phyloP scores from a whole-genome alignment of 2,329 filamentous ascomycete species.

The Claviceps arundinis region DNA sequence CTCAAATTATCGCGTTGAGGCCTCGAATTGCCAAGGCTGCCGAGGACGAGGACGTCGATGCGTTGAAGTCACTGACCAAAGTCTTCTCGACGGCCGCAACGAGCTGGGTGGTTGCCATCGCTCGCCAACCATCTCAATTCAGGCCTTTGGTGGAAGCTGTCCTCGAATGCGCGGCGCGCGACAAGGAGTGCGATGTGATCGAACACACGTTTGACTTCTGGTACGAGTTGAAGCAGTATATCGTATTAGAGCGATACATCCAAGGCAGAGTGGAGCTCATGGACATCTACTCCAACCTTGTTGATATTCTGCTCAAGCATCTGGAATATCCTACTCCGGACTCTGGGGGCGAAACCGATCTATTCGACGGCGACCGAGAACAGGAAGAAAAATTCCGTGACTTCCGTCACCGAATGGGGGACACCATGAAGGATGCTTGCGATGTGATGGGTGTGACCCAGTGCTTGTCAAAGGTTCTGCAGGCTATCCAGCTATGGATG shows the following conservation, averaged over 20 bases:
- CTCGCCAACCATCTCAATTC: slow-evolving; percentile 70
- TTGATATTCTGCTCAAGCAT: slow-evolving; percentile 85
- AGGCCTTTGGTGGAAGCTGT: slow-evolving; percentile 76
- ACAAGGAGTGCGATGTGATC: slow-evolving; percentile 82
- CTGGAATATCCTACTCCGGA: slow-evolving; percentile 76
- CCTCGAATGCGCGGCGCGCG: slow-evolving; percentile 78
- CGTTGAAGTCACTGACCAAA: slow-evolving; percentile 77
- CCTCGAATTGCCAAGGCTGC: slow-evolving; percentile 65
- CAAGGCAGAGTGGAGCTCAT: slow-evolving; percentile 63
- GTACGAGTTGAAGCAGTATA: slow-evolving; percentile 96
- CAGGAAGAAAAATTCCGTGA: slow-evolving; percentile 94
- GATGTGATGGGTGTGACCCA: slow-evolving; percentile 90
- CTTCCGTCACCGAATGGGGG: slow-evolving; percentile 94
- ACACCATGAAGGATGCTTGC: slow-evolving; percentile 93
- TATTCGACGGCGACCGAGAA: slow-evolving; percentile 92
- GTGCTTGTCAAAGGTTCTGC: slow-evolving; percentile 78
- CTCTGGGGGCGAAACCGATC: slow-evolving; percentile 58
- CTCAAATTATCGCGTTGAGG: slow-evolving; percentile 61
- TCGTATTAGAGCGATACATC: slow-evolving; percentile 81
- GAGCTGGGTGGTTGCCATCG: slow-evolving; percentile 86
- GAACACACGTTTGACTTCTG: slow-evolving; percentile 93
- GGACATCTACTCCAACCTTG: slow-evolving; percentile 75
- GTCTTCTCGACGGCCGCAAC: slow-evolving; percentile 89
- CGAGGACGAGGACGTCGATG: slow-evolving; percentile 70
- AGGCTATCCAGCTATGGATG: slow-evolving; percentile 80